These are phyloP conservation scores for Aspergillus sp. DNA, from an alignment of 2,329 filamentous ascomycete species.

Conservation along the genomic window DNA sequence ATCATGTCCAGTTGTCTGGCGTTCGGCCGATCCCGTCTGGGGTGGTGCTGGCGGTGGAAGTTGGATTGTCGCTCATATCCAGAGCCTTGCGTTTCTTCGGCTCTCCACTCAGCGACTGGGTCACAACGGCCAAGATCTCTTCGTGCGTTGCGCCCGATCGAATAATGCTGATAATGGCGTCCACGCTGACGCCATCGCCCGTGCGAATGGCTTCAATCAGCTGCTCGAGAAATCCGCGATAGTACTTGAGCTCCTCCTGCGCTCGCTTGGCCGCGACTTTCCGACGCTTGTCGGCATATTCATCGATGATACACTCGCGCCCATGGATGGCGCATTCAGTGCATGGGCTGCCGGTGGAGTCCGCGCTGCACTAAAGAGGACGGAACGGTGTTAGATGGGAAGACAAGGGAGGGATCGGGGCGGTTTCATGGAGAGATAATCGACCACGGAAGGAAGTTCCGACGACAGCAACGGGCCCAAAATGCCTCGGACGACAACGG, in stretches of 20 bases:
- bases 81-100: not conserved
- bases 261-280: conserved; percentile 30
- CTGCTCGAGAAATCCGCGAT: conserved; percentile 26
- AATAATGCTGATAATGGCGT: conserved; percentile 27
- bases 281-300: conserved; percentile 35
- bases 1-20: conserved; percentile 2
- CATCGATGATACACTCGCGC: conserved; percentile 35
- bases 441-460: not conserved
- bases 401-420: not conserved
- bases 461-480: too few species aligned
- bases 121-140: conserved; percentile 13
- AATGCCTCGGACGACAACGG: too few species aligned
- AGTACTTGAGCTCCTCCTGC: conserved; percentile 29
- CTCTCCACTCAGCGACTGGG: not conserved
- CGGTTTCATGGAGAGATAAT: not conserved
- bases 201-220: conserved; percentile 26
- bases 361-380: conserved; percentile 28
- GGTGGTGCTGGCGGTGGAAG: not conserved
- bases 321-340: conserved; percentile 33
- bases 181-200: conserved; percentile 17
- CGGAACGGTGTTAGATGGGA: not conserved
- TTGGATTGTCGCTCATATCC: not conserved
- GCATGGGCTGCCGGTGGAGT: conserved; percentile 26
- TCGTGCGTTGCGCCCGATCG: conserved; percentile 21
- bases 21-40: not conserved